Conservation (phyloP, 371 early-diverging fungal genomes). For the Mucor plumbeus region DNA sequence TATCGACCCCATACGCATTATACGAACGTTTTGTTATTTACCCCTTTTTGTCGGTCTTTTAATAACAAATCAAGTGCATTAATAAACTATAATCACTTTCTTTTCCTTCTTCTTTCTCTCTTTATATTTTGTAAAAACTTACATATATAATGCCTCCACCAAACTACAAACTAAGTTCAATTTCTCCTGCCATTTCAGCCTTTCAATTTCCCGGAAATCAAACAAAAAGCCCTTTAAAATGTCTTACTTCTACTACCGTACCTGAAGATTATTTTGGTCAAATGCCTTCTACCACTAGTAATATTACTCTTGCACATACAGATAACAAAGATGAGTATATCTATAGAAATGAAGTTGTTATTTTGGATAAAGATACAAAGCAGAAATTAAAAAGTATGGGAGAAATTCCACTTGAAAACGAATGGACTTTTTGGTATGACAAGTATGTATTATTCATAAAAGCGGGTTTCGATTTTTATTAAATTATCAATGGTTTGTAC, state of each 20-base stretch:
- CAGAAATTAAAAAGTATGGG: conserved; percentile 35
- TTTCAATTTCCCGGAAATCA: conserved; percentile 38
- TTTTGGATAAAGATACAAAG: conserved; percentile 36
- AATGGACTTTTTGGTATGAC: conserved; percentile 74
- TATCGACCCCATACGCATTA: too few relatives aligned
- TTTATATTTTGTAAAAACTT: background rate
- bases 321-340: conserved; percentile 16
- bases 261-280: conserved; percentile 14
- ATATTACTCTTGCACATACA: background rate
- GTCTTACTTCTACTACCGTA: background rate
- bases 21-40: background rate
- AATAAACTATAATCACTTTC: background rate
- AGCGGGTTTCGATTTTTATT: background rate
- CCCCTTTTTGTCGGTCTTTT: conserved; percentile 12
- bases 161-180: conserved; percentile 2
- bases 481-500: background rate
- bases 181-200: conserved; percentile 46
- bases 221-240: background rate
- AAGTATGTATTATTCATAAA: conserved; percentile 46
- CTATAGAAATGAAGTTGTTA: conserved; percentile 5
- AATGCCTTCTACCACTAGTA: background rate
- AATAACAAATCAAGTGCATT: conserved; percentile 8
- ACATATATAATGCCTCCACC: background rate
- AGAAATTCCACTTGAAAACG: conserved; percentile 52
- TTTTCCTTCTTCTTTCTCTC: background rate